Conservation (phyloP, 1,284 basidiomycete species). For the Melampsora larici-populina region DNA sequence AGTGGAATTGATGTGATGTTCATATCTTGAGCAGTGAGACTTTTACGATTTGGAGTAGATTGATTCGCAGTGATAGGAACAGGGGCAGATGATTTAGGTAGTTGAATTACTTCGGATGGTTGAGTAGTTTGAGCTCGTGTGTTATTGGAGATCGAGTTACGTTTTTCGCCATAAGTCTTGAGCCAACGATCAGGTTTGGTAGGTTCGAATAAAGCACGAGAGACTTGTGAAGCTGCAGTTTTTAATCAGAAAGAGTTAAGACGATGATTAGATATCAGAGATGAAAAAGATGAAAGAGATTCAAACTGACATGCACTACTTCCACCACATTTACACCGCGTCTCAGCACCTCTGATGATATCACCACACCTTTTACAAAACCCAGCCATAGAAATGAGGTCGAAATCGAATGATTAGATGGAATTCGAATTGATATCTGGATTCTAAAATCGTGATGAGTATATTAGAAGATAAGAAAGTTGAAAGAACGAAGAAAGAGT, state of each 20-base stretch:
- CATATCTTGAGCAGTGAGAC: slow-evolving; percentile 1
- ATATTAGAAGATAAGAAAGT: background rate
- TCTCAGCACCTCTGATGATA: slow-evolving; percentile 34
- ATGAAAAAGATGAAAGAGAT: background rate
- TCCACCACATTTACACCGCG: slow-evolving; percentile 42
- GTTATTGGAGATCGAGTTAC: background rate
- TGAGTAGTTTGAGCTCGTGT: slow-evolving; percentile 13
- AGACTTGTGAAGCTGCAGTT: slow-evolving; percentile 33
- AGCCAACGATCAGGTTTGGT: slow-evolving; percentile 40
- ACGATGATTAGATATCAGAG: background rate
- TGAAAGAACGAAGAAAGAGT: background rate
- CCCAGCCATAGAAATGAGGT: slow-evolving; percentile 21
- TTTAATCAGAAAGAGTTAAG: background rate
- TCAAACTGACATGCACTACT: slow-evolving; percentile 28
- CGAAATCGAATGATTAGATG: background rate
- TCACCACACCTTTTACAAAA: slow-evolving; percentile 43
- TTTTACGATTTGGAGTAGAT: background rate
- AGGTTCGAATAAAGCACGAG: slow-evolving; percentile 39
- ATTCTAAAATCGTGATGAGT: background rate
- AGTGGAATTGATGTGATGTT: slow-evolving; percentile 16
- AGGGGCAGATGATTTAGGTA: background rate
- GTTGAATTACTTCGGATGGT: slow-evolving; percentile 7
- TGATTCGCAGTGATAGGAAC: background rate
- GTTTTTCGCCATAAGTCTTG: slow-evolving; percentile 37
- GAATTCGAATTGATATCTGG: background rate